Evolutionary conservation across 371 early-diverging fungal genomes (phyloP).

Genomic region (Lichtheimia corymbifera): DNA sequence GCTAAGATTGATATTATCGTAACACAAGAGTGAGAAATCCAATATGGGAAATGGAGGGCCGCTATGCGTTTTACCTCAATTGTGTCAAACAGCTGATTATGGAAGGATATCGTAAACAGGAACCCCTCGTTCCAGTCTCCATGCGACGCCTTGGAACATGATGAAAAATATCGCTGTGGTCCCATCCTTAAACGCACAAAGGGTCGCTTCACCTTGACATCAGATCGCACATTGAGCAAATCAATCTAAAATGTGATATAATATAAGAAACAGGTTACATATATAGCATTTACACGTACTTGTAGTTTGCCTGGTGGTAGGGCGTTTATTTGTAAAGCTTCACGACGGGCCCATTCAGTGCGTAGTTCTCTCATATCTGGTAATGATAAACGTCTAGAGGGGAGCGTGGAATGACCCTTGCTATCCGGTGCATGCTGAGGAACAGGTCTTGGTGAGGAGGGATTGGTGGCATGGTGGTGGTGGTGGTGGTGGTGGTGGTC

Average conservation of each 20-base stretch:
- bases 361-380: conserved; percentile 34
- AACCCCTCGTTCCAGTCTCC: conserved; percentile 82
- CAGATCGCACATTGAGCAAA: conserved; percentile 36
- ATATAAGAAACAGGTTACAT: too few relatives aligned
- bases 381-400: conserved; percentile 28
- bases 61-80: conserved; percentile 44
- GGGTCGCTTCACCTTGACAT: conserved; percentile 30
- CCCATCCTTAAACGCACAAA: conserved; percentile 39
- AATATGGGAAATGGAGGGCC: background rate
- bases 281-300: conserved; percentile 12
- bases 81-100: conserved; percentile 75
- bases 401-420: conserved; percentile 1
- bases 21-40: conserved; percentile 1
- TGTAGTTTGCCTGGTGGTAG: conserved; percentile 32
- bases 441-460: conserved; percentile 7
- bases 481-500: conserved; percentile 4
- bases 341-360: conserved; percentile 30
- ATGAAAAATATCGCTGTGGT: conserved; percentile 35
- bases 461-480: conserved; percentile 7
- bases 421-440: background rate
- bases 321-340: conserved; percentile 13
- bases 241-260: conserved; percentile 29
- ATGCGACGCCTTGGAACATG: conserved; percentile 28
- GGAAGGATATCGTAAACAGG: conserved; percentile 69
- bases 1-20: conserved; percentile 19